Base-by-base conservation (phyloP, 176 grass and related monocot species). In the Oryza officinalis region DNA sequence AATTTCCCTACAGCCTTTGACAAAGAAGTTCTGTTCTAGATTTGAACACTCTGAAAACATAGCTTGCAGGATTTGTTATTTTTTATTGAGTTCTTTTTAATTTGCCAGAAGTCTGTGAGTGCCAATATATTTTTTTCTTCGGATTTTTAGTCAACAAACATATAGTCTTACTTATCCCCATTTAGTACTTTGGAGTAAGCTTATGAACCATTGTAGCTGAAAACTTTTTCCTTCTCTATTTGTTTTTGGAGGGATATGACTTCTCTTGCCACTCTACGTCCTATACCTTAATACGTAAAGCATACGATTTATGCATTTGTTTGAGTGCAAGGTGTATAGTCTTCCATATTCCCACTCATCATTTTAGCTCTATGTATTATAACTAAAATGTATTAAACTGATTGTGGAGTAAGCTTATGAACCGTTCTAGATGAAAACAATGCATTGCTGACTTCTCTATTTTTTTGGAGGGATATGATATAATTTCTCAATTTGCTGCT, bases 361-460 rank as follows among this genome's bases (percentile, higher is more conserved):
- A 23, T 33, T 10, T 28, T 82, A 27, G 10, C 28, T 52, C n/a
- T 52, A 60, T 13, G 45, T 14, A 69, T 67, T 69, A 35, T 35
- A 6, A 63, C 18, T 65, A 12, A 27, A 44, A 83, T 80, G 28
- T 4, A 9, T 49, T 65, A 4, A 14, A 65, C 37, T 71, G 41
- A 27, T 76, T 35, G 33, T 76, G 33, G 22, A 25, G 54, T 31
- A 13, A 78, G 77, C 25, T 54, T 83, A 26, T 88, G 11, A 13
- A 27, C 71, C 9, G 26, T 27, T 52, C 8, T 7, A 65, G 11
- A 33, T 25, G 15, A 47, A 46, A 23, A 38, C 4, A 32, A 32
- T 44, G 26, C 4, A 46, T 27, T 26, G 23, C 60, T 81, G 17
- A 63, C 3, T 81, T 61, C 5, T 35, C 33, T 35, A 6, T 35